Evolutionary conservation across 1,139 yeast genomes (phyloP).

Genomic region (Suhomyces bolitotheri): DNA sequence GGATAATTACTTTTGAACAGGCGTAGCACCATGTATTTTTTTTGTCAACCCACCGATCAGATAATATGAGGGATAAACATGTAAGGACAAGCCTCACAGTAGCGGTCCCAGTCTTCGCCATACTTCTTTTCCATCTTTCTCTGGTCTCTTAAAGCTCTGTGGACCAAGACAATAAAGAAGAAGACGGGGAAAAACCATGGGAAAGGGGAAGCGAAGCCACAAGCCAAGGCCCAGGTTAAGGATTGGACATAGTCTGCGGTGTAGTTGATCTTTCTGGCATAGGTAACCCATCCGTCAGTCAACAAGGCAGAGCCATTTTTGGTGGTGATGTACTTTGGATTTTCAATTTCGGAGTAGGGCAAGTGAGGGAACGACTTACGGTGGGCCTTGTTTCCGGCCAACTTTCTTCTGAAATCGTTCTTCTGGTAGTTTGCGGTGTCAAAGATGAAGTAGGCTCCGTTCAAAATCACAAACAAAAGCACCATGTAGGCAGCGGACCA

Average conservation of each 20-base stretch:
- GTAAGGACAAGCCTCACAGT: conserved; percentile 86
- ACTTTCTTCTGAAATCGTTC: conserved; percentile 84
- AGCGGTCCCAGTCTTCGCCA: conserved; percentile 91
- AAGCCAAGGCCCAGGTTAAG: conserved; percentile 85
- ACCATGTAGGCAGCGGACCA: conserved; percentile 65
- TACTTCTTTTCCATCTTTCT: conserved; percentile 82
- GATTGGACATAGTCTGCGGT: conserved; percentile 92
- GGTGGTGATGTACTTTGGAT: conserved; percentile 85
- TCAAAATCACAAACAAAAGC: conserved; percentile 54
- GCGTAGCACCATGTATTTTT: too few relatives aligned
- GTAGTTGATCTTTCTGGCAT: conserved; percentile 92
- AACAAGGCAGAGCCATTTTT: conserved; percentile 80
- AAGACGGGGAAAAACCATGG: conserved; percentile 96
- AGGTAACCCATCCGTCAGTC: conserved; percentile 91
- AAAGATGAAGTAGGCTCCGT: conserved; percentile 83
- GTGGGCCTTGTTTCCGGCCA: conserved; percentile 72
- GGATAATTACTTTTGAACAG: too few relatives aligned
- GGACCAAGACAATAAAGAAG: conserved; percentile 82
- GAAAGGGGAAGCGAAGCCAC: conserved; percentile 84
- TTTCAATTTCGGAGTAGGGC: conserved; percentile 75
- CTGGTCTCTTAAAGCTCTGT: conserved; percentile 85
- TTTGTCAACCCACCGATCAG: too few relatives aligned
- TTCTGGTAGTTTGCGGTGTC: conserved; percentile 96
- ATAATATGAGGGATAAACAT: conserved; percentile 85
- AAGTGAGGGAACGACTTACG: conserved; percentile 93